These are phyloP conservation scores for Aspergillus proliferans DNA, from an alignment of 2,329 filamentous ascomycete genomes.

Conservation along the genomic window DNA sequence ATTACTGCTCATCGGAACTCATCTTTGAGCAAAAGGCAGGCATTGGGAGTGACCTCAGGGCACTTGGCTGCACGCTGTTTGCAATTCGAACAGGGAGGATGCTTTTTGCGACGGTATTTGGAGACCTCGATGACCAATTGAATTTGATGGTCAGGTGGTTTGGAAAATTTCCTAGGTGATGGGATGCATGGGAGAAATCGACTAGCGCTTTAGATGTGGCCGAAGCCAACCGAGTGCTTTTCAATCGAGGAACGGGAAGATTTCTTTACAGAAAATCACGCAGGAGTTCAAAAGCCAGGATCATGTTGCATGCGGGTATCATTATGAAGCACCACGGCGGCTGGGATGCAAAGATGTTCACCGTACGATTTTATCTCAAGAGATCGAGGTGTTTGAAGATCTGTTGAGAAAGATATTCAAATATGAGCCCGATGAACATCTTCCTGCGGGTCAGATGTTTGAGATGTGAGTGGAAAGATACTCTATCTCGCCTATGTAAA, in stretches of 20 bases:
- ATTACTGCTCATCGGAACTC: background rate
- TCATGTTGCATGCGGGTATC: no score
- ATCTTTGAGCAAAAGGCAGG: background rate
- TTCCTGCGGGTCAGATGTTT: background rate
- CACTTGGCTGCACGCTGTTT: slow-evolving; percentile 2
- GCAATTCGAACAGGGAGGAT: background rate
- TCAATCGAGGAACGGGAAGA: background rate
- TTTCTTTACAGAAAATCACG: background rate
- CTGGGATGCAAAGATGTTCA: no score
- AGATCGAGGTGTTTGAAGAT: background rate
- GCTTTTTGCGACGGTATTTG: no score
- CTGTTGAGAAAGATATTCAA: slow-evolving; percentile 4
- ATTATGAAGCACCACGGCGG: no score
- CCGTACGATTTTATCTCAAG: no score
- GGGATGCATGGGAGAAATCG: background rate
- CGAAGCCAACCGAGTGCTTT: no score
- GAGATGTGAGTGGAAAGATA: no score
- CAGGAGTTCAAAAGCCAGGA: no score
- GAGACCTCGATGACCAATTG: no score
- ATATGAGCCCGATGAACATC: background rate
- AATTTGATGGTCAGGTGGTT: no score
- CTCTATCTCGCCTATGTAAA: no score
- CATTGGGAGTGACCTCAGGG: background rate
- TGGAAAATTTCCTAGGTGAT: background rate
- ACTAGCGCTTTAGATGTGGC: no score